Evolutionary conservation across 2,329 filamentous ascomycete genomes (phyloP), one percentile per base, ranked within the genome.

Genomic region (Sporothrix humicola): DNA sequence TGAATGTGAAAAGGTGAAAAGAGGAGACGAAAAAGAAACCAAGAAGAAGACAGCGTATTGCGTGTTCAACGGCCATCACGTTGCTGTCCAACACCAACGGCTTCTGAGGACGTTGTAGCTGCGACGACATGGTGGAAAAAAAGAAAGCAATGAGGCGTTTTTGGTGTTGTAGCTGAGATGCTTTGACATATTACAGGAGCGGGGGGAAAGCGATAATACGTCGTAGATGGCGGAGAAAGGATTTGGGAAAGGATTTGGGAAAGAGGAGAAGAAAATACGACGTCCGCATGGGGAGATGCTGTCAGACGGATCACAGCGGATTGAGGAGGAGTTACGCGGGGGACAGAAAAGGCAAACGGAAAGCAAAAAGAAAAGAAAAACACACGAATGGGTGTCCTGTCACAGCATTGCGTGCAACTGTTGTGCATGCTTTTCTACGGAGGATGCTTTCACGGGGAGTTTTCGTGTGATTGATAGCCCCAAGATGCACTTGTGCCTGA

Each of bases 221-320:
- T 37, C 31, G 23, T 50, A 50, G 48, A 50, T 50, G 48, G 48
- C 10, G 12, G 48, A 50, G 13, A 37, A n/a, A 37, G 31, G 31
- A 37, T 37, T 37, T 37, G 52, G 17, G n/a, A 54, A 54, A 37
- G 31, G 31, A 37, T 37, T 37, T 37, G 52, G 17, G n/a, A 54
- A 54, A 23, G 52, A 54, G 52, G 56, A 58, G 56, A 31, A 58
- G 12, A 58, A 31, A 58, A 58, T 59, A 37, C 56, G 56, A 59
- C 56, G 13, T 59, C 56, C 26, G 26, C 56, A 59, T 26, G 56
- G 56, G 56, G 48, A 52, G 48, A 23, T 59, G 26, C 56, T 37
- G 26, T 37, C 26, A 59, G 56, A 59, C 56, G 13, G 26, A 59
- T 59, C 56, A 46, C 20, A 20, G 13, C 42, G n/a, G n/a, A 65